phyloP scores from a whole-genome alignment of 1,284 basidiomycete species.

The Neolentinus lepideus region DNA sequence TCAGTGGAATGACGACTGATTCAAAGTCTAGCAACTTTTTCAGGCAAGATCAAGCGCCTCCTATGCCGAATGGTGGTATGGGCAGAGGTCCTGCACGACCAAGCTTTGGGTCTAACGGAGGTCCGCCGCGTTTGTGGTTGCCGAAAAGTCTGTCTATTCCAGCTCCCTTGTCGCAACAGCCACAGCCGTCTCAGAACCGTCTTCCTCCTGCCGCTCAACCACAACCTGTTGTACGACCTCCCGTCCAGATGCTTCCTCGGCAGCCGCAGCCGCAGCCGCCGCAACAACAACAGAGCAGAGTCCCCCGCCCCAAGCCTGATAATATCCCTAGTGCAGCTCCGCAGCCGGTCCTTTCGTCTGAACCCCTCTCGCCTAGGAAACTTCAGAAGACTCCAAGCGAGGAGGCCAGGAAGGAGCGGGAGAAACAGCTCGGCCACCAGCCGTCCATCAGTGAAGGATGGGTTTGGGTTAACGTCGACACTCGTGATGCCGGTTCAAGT shows the following conservation, averaged over 20 bases:
- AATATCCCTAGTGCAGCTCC: background rate
- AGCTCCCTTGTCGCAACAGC: background rate
- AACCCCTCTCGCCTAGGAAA: background rate
- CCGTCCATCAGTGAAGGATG: background rate
- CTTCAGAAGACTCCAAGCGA: background rate
- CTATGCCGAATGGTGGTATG: background rate
- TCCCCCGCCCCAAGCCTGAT: background rate
- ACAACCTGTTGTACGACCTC: background rate
- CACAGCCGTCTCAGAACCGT: background rate
- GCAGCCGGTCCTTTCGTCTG: background rate
- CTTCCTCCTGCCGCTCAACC: background rate
- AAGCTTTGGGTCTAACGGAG: background rate
- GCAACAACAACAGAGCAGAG: background rate
- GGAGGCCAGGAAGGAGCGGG: background rate
- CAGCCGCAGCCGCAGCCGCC: background rate
- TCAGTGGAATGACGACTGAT: background rate
- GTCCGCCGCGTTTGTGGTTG: background rate
- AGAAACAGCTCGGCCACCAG: background rate
- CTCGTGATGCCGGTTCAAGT: no score
- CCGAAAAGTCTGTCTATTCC: background rate
- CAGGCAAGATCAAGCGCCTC: background rate
- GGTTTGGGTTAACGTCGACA: background rate
- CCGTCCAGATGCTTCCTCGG: background rate
- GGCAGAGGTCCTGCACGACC: background rate
- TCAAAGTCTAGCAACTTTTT: background rate